Evolutionary conservation across 768 basidiomycete genomes (phyloP), one percentile per base, ranked within the genome.

Genomic region (Grammothele lineata): DNA sequence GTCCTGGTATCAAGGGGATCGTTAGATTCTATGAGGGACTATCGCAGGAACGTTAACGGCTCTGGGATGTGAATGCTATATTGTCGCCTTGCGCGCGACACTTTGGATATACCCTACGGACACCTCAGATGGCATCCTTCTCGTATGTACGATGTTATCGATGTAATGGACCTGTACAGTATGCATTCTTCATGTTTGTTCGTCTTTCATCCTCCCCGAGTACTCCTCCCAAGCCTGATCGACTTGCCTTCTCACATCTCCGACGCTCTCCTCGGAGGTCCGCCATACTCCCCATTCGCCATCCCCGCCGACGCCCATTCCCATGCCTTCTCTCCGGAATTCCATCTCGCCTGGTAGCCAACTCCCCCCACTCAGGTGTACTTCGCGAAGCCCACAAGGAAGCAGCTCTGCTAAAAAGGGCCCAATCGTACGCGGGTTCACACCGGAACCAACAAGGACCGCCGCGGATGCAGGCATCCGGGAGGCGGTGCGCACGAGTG

Each of bases 381-480:
- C 69, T 61, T 91, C 87, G 19, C 65, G 66, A 19, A 88, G 61
- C 5, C 83, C 84, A 21, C 73, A 65, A 0, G 80, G 76, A 19
- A 80, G 55, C 30, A 90, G 67, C 17, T 65, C 54, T 18, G 71
- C 56, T 40, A 87, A 66, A 26, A 92, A 37, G 10, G 54, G 42
- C 1, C 66, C 60, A n/a, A 83, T 66, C 1, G 77, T 87, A 8
- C 68, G 57, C 6, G 71, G 60, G 54, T 84, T 87, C 45, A 92
- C 79, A 1, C 89, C 88, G 10, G 86, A 85, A 4, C 89, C 89
- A 3, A 87, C 83, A 52, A 91, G 75, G 40, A 92, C 75, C 8
- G 23, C 47, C 14, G 50, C 48, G 38, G 89, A 72, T 4, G 32
- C 44, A n/a, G 46, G 47, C 37, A 48, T 50, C 30, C 37, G 40